phyloP scores from a whole-genome alignment of 495 filamentous ascomycete species.

The Aspergillus cavernicola region DNA sequence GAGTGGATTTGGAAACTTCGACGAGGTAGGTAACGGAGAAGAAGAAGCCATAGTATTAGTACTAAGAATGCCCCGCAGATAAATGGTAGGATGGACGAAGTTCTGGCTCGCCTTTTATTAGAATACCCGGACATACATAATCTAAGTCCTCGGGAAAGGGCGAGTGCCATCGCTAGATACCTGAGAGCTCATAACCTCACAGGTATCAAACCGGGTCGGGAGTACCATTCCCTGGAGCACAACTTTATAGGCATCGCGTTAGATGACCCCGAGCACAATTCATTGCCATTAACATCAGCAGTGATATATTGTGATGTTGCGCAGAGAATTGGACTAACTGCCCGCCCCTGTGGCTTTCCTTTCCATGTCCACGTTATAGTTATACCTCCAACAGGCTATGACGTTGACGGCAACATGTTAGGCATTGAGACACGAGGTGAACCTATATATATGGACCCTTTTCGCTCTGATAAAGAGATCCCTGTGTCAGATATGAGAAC shows the following conservation, averaged over 20 bases:
- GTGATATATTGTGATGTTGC: conserved; percentile 70
- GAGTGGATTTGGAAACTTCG: conserved; percentile 63
- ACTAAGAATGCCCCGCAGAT: conserved; percentile 44
- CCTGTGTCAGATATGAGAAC: conserved; percentile 51
- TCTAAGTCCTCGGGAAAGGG: conserved; percentile 59
- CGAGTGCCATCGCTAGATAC: conserved; percentile 62
- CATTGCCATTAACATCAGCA: conserved; percentile 74
- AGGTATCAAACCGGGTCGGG: conserved; percentile 57
- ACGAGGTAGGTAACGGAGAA: conserved; percentile 52
- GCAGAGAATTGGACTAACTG: conserved; percentile 61
- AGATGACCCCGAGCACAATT: conserved; percentile 57
- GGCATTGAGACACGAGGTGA: conserved; percentile 36
- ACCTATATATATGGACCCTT: conserved; percentile 82
- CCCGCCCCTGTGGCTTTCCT: conserved; percentile 70
- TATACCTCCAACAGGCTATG: conserved; percentile 51
- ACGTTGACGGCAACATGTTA: conserved; percentile 60
- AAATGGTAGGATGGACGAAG: conserved; percentile 54
- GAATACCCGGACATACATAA: conserved; percentile 47
- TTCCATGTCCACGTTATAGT: conserved; percentile 77
- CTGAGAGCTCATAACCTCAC: conserved; percentile 61
- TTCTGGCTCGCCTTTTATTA: conserved; percentile 51
- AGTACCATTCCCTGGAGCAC: conserved; percentile 77
- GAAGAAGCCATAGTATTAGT: neutral
- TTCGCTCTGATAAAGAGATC: conserved; percentile 64
- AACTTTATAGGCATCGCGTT: conserved; percentile 76